A percentile compares a stretch with the other conserved stretches of the same genome.
Conservation (phyloP, 202 grass and related monocot species). For the Alloteropsis angusta region DNA sequence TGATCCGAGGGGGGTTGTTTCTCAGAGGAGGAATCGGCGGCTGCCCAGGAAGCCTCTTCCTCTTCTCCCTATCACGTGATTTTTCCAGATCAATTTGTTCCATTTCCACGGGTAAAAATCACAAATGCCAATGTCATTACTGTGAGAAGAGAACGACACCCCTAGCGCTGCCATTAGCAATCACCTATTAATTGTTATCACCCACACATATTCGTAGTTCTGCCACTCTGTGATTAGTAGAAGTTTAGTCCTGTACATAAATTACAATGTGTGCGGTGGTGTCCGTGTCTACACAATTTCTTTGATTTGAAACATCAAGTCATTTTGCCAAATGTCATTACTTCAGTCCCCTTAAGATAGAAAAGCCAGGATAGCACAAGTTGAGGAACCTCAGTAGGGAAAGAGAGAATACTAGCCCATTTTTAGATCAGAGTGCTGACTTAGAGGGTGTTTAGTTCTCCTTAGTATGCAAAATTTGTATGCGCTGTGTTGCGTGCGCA, state of each 20-base stretch:
- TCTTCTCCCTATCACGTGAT: slow-evolving; percentile 26
- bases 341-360: background rate
- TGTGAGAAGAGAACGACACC: background rate
- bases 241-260: slow-evolving; percentile 32
- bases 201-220: slow-evolving; percentile 14
- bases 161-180: background rate
- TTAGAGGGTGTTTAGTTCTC: too few species aligned
- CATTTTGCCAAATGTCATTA: background rate
- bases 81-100: background rate
- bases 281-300: background rate
- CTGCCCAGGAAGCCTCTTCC: slow-evolving; percentile 41
- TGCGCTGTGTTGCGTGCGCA: too few species aligned
- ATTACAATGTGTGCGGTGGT: too few species aligned
- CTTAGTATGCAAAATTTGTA: too few species aligned
- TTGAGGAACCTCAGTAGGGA: background rate
- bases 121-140: slow-evolving; percentile 1
- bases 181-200: slow-evolving; percentile 18
- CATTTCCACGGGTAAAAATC: background rate
- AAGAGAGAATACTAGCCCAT: background rate
- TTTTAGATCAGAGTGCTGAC: background rate
- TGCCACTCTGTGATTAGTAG: background rate
- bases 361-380: background rate
- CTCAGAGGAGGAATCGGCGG: slow-evolving; percentile 35
- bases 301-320: background rate
- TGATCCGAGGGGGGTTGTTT: slow-evolving; percentile 36